phyloP scores from a whole-genome alignment of 2,329 filamentous ascomycete genomes.

The Blastomyces percursus region DNA sequence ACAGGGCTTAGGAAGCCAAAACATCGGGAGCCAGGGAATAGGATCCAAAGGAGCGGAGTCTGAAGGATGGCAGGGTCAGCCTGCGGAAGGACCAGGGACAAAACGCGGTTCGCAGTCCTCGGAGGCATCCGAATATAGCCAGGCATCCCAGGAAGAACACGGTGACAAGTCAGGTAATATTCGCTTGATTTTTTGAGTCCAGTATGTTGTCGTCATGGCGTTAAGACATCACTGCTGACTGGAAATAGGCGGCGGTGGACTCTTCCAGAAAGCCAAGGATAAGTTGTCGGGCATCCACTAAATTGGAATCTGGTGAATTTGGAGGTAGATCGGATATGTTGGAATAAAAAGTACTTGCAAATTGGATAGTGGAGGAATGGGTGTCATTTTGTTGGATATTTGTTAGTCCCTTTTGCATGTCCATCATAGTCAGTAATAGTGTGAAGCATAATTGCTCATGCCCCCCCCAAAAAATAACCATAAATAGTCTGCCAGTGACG shows the following conservation, averaged over 20 bases:
- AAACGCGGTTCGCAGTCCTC: conserved; percentile 1
- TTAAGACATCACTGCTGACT: background rate
- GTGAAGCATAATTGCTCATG: background rate
- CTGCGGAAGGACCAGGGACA: background rate
- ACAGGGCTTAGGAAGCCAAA: background rate
- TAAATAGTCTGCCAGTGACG: background rate
- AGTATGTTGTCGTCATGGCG: background rate
- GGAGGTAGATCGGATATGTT: background rate
- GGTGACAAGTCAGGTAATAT: conserved; percentile 4
- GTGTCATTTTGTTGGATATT: background rate
- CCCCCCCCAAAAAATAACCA: background rate
- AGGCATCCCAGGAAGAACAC: background rate
- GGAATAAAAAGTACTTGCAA: background rate
- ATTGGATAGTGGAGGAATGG: background rate
- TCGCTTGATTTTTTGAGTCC: background rate
- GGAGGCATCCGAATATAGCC: conserved; percentile 1
- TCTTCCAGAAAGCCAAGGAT: conserved; percentile 7
- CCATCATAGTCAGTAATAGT: background rate
- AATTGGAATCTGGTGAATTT: background rate
- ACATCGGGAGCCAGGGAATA: conserved; percentile 3
- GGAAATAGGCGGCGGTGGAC: conserved; percentile 1
- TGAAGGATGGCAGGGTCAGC: background rate
- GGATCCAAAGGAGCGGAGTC: background rate
- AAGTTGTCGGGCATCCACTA: conserved; percentile 7
- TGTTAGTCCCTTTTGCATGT: background rate